A percentile compares a stretch with the other conserved stretches of the same genome.
phyloP scores from a whole-genome alignment of 805 yeast species.

The Lipomyces kockii region DNA sequence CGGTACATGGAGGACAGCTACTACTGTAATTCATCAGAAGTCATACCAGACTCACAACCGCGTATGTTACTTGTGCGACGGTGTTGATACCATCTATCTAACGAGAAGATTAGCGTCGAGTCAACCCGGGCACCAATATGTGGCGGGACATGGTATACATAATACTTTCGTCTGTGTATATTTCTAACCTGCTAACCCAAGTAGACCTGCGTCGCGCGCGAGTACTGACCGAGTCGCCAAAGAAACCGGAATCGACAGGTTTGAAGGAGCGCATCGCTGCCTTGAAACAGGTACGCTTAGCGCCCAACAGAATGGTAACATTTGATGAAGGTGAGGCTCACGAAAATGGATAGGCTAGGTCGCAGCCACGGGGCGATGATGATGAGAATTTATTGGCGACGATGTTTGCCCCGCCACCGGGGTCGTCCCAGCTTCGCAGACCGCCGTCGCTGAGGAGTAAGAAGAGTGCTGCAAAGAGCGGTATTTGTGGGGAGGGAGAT shows the following conservation, averaged over 20 bases:
- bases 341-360: background rate
- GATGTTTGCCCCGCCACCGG: background rate
- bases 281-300: background rate
- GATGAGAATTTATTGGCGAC: background rate
- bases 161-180: background rate
- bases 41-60: background rate
- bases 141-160: background rate
- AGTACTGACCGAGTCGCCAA: background rate
- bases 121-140: background rate
- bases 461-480: background rate
- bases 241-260: background rate
- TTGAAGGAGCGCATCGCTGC: background rate
- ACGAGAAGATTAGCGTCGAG: background rate
- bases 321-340: background rate
- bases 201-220: background rate
- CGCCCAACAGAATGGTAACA: background rate
- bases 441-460: background rate
- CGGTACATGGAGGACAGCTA: background rate
- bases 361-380: background rate
- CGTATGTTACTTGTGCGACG: background rate
- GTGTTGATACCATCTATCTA: background rate
- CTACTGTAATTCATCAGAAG: background rate
- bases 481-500: background rate
- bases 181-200: background rate
- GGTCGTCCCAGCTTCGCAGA: background rate